Percentiles rank a stretch among this genome's conserved stretches.
Conservation (phyloP, 306 rosid genomes). For the Begonia peltatifolia region DNA sequence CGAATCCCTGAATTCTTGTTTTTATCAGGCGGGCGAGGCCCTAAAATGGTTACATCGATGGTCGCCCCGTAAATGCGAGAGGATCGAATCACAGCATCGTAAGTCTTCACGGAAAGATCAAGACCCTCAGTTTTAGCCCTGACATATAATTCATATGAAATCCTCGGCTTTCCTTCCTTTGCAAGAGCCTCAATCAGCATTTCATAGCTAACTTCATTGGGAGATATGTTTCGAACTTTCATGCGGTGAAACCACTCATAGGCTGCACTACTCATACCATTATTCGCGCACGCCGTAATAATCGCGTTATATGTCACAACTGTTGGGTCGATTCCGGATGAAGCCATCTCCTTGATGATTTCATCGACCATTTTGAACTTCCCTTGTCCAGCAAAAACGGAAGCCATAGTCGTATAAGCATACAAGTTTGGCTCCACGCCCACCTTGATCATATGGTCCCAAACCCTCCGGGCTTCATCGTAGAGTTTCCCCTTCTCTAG, state of each 20-base stretch:
- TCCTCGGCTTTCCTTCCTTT: constrained; percentile 72
- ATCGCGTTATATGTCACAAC: constrained; percentile 82
- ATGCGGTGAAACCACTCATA: constrained; percentile 89
- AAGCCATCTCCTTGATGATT: constrained; percentile 53
- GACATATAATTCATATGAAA: constrained; percentile 63
- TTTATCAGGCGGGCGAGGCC: constrained; percentile 54
- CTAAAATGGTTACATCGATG: constrained; percentile 37
- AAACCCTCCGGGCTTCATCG: constrained; percentile 65
- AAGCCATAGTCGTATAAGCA: constrained; percentile 84
- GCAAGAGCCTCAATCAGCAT: constrained; percentile 84
- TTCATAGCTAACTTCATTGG: constrained; percentile 60
- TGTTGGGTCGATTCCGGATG: constrained; percentile 52
- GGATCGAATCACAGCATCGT: constrained; percentile 49
- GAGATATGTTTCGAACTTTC: constrained; percentile 58
- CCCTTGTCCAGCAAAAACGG: constrained; percentile 71
- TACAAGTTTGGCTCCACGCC: constrained; percentile 66
- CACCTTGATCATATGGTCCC: constrained; percentile 83
- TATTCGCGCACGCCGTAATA: constrained; percentile 58
- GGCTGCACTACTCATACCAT: constrained; percentile 53
- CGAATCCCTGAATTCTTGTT: constrained; percentile 20
- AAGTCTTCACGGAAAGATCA: constrained; percentile 51
- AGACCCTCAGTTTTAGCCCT: constrained; percentile 61
- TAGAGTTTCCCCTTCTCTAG: constrained; percentile 90
- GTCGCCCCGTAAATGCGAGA: constrained; percentile 36
- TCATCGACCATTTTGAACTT: constrained; percentile 62